These are phyloP conservation scores for Lupinus albus DNA, from an alignment of 306 rosid genomes.

Conservation along the genomic window DNA sequence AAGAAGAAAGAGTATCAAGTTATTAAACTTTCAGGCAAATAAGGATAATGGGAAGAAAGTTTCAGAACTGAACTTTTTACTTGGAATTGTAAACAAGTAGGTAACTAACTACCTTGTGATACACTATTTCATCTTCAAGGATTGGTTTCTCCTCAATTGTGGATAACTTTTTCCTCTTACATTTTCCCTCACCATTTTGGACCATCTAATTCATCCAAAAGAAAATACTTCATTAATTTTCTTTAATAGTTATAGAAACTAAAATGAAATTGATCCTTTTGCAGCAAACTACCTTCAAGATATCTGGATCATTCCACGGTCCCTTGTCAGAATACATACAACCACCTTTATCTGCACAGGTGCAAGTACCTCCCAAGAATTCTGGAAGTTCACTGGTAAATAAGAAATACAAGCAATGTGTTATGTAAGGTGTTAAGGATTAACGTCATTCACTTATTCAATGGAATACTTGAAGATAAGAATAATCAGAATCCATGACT, in stretches of 20 bases:
- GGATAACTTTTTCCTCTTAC: slow-evolving; percentile 49
- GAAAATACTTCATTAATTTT: slow-evolving; percentile 4
- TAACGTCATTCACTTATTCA: slow-evolving; percentile 7
- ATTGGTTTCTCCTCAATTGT: slow-evolving; percentile 68
- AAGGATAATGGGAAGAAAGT: slow-evolving; percentile 19
- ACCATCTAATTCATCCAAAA: slow-evolving; percentile 71
- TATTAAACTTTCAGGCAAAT: slow-evolving; percentile 3
- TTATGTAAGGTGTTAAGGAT: not conserved
- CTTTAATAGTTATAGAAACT: not conserved
- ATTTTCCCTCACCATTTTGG: slow-evolving; percentile 70
- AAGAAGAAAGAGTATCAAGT: slow-evolving; percentile 16
- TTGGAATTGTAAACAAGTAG: slow-evolving; percentile 14
- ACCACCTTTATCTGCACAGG: slow-evolving; percentile 94
- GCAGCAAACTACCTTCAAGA: slow-evolving; percentile 60
- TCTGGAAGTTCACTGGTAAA: slow-evolving; percentile 86
- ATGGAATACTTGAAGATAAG: not conserved
- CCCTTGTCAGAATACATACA: slow-evolving; percentile 96
- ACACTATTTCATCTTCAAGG: slow-evolving; percentile 53
- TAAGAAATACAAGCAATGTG: slow-evolving; percentile 30
- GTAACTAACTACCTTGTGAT: slow-evolving; percentile 48
- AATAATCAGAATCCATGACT: too few species aligned
- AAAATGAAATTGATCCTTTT: not conserved
- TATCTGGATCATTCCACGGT: slow-evolving; percentile 92
- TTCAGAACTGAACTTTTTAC: slow-evolving; percentile 13
- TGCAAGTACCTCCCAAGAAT: slow-evolving; percentile 88